Evolutionary conservation across 1,139 yeast genomes (phyloP).

Genomic region (Hemisphaericaspora lyxosophila): DNA sequence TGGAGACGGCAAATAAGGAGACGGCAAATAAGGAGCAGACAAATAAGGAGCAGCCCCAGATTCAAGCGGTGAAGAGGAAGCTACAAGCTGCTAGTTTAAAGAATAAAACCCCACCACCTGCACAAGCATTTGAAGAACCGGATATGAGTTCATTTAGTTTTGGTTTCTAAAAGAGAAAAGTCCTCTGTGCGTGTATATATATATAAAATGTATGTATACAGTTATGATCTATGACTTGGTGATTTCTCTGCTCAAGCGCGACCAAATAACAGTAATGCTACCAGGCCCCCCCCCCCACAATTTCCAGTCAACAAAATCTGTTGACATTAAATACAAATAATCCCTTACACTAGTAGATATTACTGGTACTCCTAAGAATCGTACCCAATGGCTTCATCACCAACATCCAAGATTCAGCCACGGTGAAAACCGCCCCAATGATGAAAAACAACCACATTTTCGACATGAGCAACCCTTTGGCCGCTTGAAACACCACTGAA

Average conservation of each 20-base stretch:
- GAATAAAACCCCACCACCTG: slow-evolving; percentile 44
- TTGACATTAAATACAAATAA: too few species aligned
- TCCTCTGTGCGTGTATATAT: too few species aligned
- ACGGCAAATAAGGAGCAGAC: too few species aligned
- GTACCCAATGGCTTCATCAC: slow-evolving; percentile 11
- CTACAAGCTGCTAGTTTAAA: neutral
- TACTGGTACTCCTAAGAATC: slow-evolving; percentile 11
- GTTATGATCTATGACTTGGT: too few species aligned
- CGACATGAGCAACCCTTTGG: slow-evolving; percentile 19
- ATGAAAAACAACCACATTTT: slow-evolving; percentile 21
- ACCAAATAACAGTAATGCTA: too few species aligned
- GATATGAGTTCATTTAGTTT: slow-evolving; percentile 78
- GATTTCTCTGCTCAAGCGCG: too few species aligned
- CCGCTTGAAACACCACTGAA: slow-evolving; percentile 17
- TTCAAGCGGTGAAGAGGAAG: neutral
- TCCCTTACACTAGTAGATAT: slow-evolving; percentile 10
- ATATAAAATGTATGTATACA: too few species aligned
- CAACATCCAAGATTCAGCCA: slow-evolving; percentile 16
- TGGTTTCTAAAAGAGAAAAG: slow-evolving; percentile 53
- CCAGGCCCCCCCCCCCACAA: too few species aligned
- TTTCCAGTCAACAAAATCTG: too few species aligned
- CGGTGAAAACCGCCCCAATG: slow-evolving; percentile 15
- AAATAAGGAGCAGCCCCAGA: too few species aligned
- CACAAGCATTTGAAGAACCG: slow-evolving; percentile 64
- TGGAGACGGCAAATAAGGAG: too few species aligned